phyloP scores from a whole-genome alignment of 2,329 filamentous ascomycete species.

The Ceratocystis diversiconidia region DNA sequence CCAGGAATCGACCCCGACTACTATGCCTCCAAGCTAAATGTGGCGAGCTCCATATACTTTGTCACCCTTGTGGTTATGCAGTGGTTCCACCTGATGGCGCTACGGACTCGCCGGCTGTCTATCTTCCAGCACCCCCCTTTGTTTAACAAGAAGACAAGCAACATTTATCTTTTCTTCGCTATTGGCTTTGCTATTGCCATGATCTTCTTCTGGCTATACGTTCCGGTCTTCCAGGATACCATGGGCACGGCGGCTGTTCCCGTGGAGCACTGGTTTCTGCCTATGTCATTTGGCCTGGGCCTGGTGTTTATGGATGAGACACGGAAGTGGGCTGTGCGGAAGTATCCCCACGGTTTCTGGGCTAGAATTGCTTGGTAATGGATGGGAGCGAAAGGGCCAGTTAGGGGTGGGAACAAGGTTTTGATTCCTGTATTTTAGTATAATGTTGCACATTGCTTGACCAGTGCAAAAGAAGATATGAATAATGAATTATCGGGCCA shows the following conservation, averaged over 20 bases:
- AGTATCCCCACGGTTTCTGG: conserved; percentile 41
- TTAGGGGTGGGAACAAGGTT: not conserved
- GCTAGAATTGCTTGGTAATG: conserved; percentile 44
- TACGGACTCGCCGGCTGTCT: conserved; percentile 85
- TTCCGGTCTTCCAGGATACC: conserved; percentile 69
- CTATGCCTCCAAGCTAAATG: conserved; percentile 66
- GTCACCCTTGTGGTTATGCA: conserved; percentile 92
- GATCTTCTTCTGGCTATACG: conserved; percentile 88
- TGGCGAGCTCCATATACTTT: conserved; percentile 83
- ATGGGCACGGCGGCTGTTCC: conserved; percentile 47
- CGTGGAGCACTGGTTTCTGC: conserved; percentile 62
- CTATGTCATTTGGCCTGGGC: conserved; percentile 49
- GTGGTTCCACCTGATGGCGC: conserved; percentile 99
- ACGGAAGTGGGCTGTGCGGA: conserved; percentile 49
- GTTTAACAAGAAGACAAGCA: conserved; percentile 62
- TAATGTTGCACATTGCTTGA: not conserved
- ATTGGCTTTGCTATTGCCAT: conserved; percentile 85
- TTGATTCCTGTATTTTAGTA: not conserved
- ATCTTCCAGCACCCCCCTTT: conserved; percentile 83
- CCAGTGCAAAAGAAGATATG: not conserved
- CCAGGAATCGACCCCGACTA: conserved; percentile 89
- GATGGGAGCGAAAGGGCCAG: not conserved
- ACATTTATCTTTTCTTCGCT: conserved; percentile 95
- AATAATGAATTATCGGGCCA: not conserved
- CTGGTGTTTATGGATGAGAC: conserved; percentile 42